These are phyloP conservation scores for Volvox africanus DNA, from an alignment of 139 green algal species.

Conservation along the genomic window DNA sequence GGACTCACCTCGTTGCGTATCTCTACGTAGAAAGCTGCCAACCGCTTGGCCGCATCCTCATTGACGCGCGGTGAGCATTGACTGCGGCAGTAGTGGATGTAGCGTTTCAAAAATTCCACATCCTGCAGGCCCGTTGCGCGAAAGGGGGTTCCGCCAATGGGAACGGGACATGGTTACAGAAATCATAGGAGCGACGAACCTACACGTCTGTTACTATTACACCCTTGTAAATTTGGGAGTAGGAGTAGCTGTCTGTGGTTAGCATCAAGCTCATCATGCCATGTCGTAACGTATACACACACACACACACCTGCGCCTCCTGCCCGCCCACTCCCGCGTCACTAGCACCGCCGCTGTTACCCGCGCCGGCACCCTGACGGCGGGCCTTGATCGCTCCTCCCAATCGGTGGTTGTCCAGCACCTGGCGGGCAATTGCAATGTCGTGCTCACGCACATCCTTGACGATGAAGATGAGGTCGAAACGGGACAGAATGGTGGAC, in stretches of 20 bases:
- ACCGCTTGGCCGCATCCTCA: constrained; percentile 70
- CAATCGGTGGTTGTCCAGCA: constrained; percentile 80
- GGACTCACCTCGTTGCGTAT: constrained; percentile 84
- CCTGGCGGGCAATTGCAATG: constrained; percentile 82
- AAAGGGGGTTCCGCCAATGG: no score
- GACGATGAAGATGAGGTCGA: constrained; percentile 99
- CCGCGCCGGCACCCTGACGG: not conserved
- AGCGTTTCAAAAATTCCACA: constrained; percentile 89
- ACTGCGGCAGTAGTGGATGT: constrained; percentile 91
- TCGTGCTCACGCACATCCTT: constrained; percentile 88
- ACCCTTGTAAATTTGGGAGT: no score
- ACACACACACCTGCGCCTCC: constrained; percentile 24
- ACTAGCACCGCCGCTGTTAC: not conserved
- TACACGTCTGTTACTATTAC: no score
- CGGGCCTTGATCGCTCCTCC: not conserved
- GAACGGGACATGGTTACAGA: no score
- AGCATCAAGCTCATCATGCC: no score
- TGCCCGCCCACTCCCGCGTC: not conserved
- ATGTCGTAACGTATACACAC: no score
- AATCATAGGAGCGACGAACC: no score
- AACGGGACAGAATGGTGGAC: constrained; percentile 98
- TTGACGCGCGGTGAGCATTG: constrained; percentile 85
- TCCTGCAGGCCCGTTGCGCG: constrained; percentile 58
- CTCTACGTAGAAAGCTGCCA: constrained; percentile 91
- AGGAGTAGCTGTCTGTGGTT: no score